Evolutionary conservation across 2,329 filamentous ascomycete species (phyloP).

Genomic region (Colletotrichum orchidophilum): DNA sequence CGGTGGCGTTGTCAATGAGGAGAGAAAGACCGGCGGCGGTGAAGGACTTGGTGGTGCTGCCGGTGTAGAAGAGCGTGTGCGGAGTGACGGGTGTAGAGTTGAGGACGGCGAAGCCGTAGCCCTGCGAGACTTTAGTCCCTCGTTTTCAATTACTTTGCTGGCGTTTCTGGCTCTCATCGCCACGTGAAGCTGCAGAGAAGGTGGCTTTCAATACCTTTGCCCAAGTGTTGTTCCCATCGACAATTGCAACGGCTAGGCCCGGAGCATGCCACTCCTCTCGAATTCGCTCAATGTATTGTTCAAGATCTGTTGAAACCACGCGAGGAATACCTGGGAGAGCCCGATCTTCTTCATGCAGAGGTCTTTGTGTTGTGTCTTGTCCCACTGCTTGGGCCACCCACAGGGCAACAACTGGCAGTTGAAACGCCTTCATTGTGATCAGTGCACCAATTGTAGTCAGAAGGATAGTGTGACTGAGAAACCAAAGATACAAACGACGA

Average conservation of each 20-base stretch:
- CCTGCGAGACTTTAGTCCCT: conserved; percentile 41
- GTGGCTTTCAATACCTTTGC: conserved; percentile 39
- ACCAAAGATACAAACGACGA: too few species aligned
- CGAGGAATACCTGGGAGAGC: neutral
- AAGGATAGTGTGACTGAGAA: neutral
- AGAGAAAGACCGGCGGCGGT: conserved; percentile 59
- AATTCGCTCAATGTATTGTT: conserved; percentile 37
- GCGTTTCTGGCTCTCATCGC: neutral
- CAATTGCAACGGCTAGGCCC: conserved; percentile 51
- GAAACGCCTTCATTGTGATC: neutral
- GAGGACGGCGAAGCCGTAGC: conserved; percentile 48
- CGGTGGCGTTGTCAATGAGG: conserved; percentile 51
- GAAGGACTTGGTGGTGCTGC: conserved; percentile 66
- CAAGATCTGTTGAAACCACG: neutral
- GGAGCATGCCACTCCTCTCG: conserved; percentile 51
- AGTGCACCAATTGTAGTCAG: neutral
- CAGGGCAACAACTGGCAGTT: neutral
- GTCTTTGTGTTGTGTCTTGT: neutral
- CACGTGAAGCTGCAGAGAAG: neutral
- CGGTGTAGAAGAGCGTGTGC: conserved; percentile 63
- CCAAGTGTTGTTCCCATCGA: conserved; percentile 48
- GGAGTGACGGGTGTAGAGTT: conserved; percentile 49
- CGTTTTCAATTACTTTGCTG: neutral
- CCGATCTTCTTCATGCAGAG: neutral
- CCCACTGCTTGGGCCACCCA: neutral